phyloP scores from a whole-genome alignment of 2,329 filamentous ascomycete genomes.

The Pseudocercospora cruenta region DNA sequence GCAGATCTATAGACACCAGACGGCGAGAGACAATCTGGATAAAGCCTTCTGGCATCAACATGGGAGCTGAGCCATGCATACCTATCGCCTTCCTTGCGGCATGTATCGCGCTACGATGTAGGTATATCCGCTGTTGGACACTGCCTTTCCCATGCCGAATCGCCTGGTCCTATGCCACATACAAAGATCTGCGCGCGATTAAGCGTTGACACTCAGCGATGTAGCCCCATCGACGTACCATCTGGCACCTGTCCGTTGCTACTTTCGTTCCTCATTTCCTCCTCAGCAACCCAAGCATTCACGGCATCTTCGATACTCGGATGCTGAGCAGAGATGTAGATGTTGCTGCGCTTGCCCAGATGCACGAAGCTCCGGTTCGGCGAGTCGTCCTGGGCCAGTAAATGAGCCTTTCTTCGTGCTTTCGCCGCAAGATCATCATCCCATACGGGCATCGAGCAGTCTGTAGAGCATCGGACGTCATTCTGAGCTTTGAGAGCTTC shows the following conservation, averaged over 20 bases:
- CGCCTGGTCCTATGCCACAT: slow-evolving; percentile 19
- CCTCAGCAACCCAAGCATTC: slow-evolving; percentile 42
- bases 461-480: slow-evolving; percentile 11
- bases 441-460: slow-evolving; percentile 12
- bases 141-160: slow-evolving; percentile 23
- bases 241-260: not conserved
- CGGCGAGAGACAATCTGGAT: not conserved
- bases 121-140: slow-evolving; percentile 9
- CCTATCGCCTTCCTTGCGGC: slow-evolving; percentile 16
- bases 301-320: slow-evolving; percentile 33
- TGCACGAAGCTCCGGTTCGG: slow-evolving; percentile 10
- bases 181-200: not conserved
- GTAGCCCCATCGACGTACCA: not conserved
- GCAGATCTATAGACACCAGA: not conserved
- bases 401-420: slow-evolving; percentile 19
- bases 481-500: slow-evolving; percentile 16
- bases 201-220: not conserved
- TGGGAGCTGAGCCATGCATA: not conserved
- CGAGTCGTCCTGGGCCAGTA: slow-evolving; percentile 15
- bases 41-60: not conserved
- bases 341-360: slow-evolving; percentile 40
- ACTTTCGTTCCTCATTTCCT: slow-evolving; percentile 18
- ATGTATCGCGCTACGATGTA: slow-evolving; percentile 25
- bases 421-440: slow-evolving; percentile 21
- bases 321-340: slow-evolving; percentile 35